Conservation (phyloP, 768 basidiomycete genomes). For the Serendipita vermifera region DNA sequence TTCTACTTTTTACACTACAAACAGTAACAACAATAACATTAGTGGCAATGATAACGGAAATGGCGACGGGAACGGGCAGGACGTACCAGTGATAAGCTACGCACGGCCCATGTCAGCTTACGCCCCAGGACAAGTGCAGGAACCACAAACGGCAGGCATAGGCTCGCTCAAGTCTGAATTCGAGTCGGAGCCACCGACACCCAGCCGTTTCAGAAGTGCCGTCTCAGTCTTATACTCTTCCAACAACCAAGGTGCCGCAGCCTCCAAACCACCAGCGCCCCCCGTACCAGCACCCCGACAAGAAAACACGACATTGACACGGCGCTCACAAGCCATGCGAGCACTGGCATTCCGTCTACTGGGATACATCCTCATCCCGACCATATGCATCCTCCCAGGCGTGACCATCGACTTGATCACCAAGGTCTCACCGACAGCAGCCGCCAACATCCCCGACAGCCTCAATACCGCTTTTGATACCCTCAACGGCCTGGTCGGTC, state of each 20-base stretch:
- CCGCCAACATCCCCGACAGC: background rate
- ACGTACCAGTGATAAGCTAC: no score
- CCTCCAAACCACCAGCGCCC: background rate
- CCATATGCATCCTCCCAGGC: slow-evolving; percentile 10
- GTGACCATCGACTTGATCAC: slow-evolving; percentile 8
- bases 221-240: slow-evolving; percentile 9
- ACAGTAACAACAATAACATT: background rate
- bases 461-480: slow-evolving; percentile 1
- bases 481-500: slow-evolving; percentile 2
- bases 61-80: background rate
- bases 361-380: slow-evolving; percentile 11
- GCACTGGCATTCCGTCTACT: slow-evolving; percentile 10
- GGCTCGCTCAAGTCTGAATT: no score
- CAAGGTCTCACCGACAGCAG: slow-evolving; percentile 4
- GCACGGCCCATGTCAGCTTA: background rate
- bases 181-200: no score
- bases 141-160: no score
- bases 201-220: no score
- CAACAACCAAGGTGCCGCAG: slow-evolving; percentile 2
- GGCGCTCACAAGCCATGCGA: slow-evolving; percentile 10
- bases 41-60: background rate
- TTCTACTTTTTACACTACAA: background rate
- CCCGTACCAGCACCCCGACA: background rate
- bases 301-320: background rate
- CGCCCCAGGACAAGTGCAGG: no score